Conservation (phyloP, 140 eudicot species). For the Ambrosia hybrid region DNA sequence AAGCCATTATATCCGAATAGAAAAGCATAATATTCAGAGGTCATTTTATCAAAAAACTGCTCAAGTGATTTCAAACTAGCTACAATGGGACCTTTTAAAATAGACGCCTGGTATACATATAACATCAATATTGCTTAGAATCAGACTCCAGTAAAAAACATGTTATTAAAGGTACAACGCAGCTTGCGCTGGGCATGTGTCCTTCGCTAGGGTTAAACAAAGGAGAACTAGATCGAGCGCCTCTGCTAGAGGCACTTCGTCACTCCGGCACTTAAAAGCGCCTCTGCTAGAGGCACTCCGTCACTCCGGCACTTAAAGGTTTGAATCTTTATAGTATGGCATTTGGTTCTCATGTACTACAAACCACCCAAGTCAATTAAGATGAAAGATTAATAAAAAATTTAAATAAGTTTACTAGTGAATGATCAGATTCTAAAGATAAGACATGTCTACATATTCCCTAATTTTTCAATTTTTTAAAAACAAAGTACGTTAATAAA, state of each 20-base stretch:
- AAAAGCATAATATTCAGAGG: neutral
- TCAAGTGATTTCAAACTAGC: slow-evolving; percentile 17
- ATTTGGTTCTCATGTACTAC: neutral
- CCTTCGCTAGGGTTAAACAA: too few species aligned
- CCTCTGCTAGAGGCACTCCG: too few species aligned
- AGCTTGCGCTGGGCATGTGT: too few species aligned
- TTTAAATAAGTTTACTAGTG: neutral
- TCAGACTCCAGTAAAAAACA: neutral
- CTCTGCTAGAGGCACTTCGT: too few species aligned
- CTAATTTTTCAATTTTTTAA: neutral
- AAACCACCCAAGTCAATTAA: neutral
- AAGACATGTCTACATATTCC: neutral
- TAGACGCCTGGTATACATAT: neutral
- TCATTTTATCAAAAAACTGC: neutral
- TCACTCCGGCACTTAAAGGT: too few species aligned
- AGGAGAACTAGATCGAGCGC: too few species aligned
- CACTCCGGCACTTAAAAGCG: too few species aligned
- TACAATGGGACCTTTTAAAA: slow-evolving; percentile 1
- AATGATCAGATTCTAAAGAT: slow-evolving; percentile 1
- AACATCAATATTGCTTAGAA: too few species aligned
- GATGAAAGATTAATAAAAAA: neutral
- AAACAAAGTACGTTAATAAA: too few species aligned
- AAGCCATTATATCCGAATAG: neutral
- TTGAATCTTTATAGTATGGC: neutral
- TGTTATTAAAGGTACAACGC: neutral